A percentile compares a stretch with the other conserved stretches of the same genome.
Evolutionary conservation across 495 filamentous ascomycete species (phyloP).

Genomic region (Jackrogersella minutella): DNA sequence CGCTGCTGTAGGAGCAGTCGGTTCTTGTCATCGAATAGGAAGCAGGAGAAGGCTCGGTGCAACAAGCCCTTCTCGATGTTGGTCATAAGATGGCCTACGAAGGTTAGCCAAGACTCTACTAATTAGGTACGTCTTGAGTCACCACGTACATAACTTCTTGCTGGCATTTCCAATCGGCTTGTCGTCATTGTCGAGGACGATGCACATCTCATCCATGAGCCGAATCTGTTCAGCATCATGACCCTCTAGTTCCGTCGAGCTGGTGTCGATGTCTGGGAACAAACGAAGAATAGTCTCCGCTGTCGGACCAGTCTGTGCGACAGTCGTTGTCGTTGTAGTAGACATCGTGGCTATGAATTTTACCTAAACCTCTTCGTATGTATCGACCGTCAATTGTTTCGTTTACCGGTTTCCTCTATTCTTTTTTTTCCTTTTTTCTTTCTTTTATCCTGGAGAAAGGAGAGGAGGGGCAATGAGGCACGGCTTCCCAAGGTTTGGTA

Average conservation of each 20-base stretch:
- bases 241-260: slow-evolving; percentile 75
- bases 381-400: slow-evolving; percentile 1
- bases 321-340: slow-evolving; percentile 44
- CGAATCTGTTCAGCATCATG: slow-evolving; percentile 98
- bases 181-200: slow-evolving; percentile 92
- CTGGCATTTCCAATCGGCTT: slow-evolving; percentile 93
- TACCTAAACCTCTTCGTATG: background rate
- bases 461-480: slow-evolving; percentile 1
- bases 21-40: slow-evolving; percentile 92
- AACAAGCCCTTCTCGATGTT: slow-evolving; percentile 96
- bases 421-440: no score
- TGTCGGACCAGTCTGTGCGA: slow-evolving; percentile 66
- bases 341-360: slow-evolving; percentile 40
- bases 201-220: slow-evolving; percentile 99
- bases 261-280: slow-evolving; percentile 97
- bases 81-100: slow-evolving; percentile 91
- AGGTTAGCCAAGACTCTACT: slow-evolving; percentile 18
- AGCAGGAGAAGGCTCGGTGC: slow-evolving; percentile 96
- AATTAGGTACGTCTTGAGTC: background rate
- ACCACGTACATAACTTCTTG: slow-evolving; percentile 91
- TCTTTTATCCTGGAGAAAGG: background rate
- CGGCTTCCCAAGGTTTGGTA: no score
- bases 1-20: slow-evolving; percentile 94
- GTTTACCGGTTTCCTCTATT: background rate
- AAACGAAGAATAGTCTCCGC: slow-evolving; percentile 86